phyloP scores from a whole-genome alignment of 1,139 yeast genomes.

The Nakaseomyces kungkrabaensis region DNA sequence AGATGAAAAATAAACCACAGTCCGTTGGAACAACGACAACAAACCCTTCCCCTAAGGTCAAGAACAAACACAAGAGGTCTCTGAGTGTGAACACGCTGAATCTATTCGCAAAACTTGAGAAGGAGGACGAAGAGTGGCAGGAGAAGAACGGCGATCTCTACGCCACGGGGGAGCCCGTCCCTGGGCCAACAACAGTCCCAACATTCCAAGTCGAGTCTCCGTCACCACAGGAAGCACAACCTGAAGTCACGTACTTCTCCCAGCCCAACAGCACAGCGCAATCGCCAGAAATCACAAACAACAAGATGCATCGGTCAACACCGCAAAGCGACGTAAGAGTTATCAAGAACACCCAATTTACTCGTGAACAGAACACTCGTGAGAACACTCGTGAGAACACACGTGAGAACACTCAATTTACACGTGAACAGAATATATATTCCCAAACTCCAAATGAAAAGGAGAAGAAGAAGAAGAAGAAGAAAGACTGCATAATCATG shows the following conservation, averaged over 20 bases:
- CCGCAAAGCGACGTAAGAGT: neutral
- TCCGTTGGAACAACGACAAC: neutral
- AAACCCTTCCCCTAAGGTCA: neutral
- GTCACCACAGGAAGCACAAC: neutral
- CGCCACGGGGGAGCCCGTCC: no score
- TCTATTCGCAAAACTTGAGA: conserved; percentile 6
- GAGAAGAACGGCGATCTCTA: neutral
- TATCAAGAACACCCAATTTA: neutral
- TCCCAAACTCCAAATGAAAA: neutral
- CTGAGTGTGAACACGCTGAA: conserved; percentile 10
- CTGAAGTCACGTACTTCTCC: neutral
- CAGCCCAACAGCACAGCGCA: neutral
- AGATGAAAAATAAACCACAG: conserved; percentile 13
- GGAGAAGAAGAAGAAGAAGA: conserved; percentile 16
- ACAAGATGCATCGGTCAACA: neutral
- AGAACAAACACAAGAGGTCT: conserved; percentile 6
- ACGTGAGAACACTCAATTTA: neutral
- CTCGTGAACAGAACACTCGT: neutral
- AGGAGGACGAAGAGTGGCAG: neutral
- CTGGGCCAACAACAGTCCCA: neutral
- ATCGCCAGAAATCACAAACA: neutral
- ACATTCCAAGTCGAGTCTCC: neutral
- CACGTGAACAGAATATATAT: neutral
- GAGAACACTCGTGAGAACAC: no score
- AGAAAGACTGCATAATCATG: conserved; percentile 37